Base-by-base conservation (phyloP, 768 basidiomycete genomes). In the Amanita muscaria region DNA sequence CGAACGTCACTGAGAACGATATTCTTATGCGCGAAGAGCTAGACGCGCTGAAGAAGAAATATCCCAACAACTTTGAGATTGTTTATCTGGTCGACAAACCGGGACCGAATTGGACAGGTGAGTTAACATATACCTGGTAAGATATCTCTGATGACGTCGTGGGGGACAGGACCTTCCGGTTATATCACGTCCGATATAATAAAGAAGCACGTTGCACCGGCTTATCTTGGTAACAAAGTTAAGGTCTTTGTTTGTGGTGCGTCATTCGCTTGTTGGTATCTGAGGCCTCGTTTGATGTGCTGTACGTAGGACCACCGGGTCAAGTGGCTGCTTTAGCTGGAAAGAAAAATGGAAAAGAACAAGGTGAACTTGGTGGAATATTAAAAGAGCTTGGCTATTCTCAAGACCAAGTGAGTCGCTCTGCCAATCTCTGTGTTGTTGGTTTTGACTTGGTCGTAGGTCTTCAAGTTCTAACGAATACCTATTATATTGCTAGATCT, bases 311-410 rank as follows among this genome's bases (percentile, higher is more conserved):
- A 5, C 89, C 89, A 10, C 94, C 92, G 10, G 77, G 75, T 4
- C 92, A 96, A 61, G 85, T 97, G n/a, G 73, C 72, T n/a, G 77
- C 89, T 2, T 53, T 98, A 47, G 80, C 88, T 41, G 96, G 96
- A 14, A 79, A 84, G 61, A 98, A 98, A 68, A 82, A 78, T 3
- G 88, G 89, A 12, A 77, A 74, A 69, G 79, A 87, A 64, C 92
- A 96, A 63, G 93, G 92, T 19, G 76, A 78, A 49, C 57, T 96
- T 15, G 74, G 72, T 12, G 92, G 93, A 34, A 65, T 83, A n/a
- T 72, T 98, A 38, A 88, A 88, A 64, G 84, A 92, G 52, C 60
- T 80, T 70, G 91, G 89, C 29, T 99, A 94, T 60, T 81, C 70
- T 7, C 72, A 78, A 50, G 83, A 88, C 14, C 91, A 98, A 73